Percentiles rank a stretch among this genome's conserved stretches.
These are phyloP conservation scores for Ophiocordyceps robertsii DNA, from an alignment of 2,329 filamentous ascomycete genomes.

Conservation along the genomic window DNA sequence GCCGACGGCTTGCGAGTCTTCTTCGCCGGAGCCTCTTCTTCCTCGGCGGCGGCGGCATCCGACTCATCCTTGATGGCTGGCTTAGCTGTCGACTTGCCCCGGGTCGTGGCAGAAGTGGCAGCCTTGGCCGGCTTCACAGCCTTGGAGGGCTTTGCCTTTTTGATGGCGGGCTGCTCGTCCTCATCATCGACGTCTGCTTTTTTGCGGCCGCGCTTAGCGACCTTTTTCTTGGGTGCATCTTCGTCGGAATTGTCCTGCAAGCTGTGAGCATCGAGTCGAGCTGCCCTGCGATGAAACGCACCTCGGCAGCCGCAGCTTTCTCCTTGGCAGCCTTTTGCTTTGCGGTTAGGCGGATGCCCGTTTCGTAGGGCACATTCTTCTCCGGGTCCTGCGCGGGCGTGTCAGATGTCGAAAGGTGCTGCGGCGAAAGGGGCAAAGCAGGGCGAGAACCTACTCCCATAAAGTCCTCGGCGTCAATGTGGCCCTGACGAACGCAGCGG, in stretches of 20 bases:
- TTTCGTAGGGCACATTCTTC: constrained; percentile 55
- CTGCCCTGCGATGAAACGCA: neutral
- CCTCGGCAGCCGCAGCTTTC: neutral
- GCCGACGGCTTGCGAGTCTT: constrained; percentile 1
- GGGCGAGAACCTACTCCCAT: constrained; percentile 53
- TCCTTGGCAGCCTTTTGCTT: constrained; percentile 15
- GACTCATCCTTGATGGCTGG: constrained; percentile 7
- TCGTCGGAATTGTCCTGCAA: neutral
- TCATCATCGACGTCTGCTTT: constrained; percentile 9
- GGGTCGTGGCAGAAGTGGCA: neutral
- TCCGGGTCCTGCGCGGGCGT: constrained; percentile 51
- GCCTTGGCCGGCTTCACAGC: constrained; percentile 9
- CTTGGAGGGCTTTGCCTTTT: constrained; percentile 20
- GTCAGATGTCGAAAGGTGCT: neutral
- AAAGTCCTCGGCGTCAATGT: constrained; percentile 78
- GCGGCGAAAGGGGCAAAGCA: constrained; percentile 1
- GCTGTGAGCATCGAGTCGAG: neutral
- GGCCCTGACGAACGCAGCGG: constrained; percentile 59
- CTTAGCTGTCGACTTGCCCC: constrained; percentile 2
- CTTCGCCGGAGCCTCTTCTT: constrained; percentile 6
- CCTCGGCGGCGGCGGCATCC: constrained; percentile 2
- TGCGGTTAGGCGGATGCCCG: constrained; percentile 42
- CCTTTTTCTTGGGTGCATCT: constrained; percentile 12
- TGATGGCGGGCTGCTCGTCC: constrained; percentile 17
- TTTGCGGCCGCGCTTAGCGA: constrained; percentile 2